These are phyloP conservation scores for Ogataea populi-albae DNA, from an alignment of 805 yeast species.

Conservation along the genomic window DNA sequence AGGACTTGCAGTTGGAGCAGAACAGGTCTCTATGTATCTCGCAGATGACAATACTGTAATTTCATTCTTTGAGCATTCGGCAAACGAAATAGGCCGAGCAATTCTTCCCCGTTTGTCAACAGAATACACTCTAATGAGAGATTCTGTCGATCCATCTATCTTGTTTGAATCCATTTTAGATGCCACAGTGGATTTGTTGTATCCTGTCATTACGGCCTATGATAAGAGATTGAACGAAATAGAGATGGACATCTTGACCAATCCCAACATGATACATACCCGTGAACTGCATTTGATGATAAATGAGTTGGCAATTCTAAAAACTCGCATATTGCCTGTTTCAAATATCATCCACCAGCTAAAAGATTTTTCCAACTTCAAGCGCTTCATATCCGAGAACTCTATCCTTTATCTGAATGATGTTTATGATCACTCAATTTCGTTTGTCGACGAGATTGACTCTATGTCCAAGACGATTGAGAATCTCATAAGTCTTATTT, in stretches of 20 bases:
- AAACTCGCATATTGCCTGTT: conserved; percentile 46
- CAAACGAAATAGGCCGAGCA: conserved; percentile 51
- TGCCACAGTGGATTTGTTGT: conserved; percentile 50
- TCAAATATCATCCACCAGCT: conserved; percentile 46
- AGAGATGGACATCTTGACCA: conserved; percentile 48
- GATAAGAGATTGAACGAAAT: conserved; percentile 45
- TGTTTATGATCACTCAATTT: conserved; percentile 52
- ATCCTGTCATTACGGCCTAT: conserved; percentile 54
- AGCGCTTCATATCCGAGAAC: conserved; percentile 36
- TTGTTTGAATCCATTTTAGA: conserved; percentile 55
- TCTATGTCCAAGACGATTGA: conserved; percentile 52
- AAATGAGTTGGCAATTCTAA: conserved; percentile 48
- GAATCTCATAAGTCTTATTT: conserved; percentile 48
- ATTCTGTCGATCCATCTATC: conserved; percentile 49
- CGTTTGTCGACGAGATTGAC: conserved; percentile 52
- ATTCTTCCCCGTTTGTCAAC: conserved; percentile 46
- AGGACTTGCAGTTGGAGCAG: conserved; percentile 47
- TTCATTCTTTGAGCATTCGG: conserved; percentile 57
- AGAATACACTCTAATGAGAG: conserved; percentile 46
- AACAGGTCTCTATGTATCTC: conserved; percentile 53
- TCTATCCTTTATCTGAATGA: conserved; percentile 51
- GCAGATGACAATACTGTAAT: conserved; percentile 45
- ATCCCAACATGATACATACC: conserved; percentile 50
- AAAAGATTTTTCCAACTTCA: conserved; percentile 35
- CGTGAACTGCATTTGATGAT: conserved; percentile 51